These are phyloP conservation scores for Volutella citrinella DNA, from an alignment of 2,329 filamentous ascomycete species.

Conservation along the genomic window DNA sequence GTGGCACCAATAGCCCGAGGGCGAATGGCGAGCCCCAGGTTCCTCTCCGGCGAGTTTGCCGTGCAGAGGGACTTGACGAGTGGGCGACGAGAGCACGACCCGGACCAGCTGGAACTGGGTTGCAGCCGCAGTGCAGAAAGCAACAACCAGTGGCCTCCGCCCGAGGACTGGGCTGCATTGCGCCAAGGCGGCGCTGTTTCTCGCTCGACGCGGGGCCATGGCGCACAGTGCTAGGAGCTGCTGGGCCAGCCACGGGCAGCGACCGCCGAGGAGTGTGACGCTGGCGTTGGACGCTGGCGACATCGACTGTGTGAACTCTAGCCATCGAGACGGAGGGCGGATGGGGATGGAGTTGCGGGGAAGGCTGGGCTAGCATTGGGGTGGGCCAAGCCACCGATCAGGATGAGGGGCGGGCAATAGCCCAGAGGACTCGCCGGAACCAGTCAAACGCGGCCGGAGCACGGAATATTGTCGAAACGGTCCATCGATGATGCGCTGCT, in stretches of 20 bases:
- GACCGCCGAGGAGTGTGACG: constrained; percentile 20
- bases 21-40: constrained; percentile 18
- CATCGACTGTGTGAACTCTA: constrained; percentile 27
- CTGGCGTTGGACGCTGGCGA: constrained; percentile 11
- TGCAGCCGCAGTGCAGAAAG: constrained; percentile 1
- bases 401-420: constrained; percentile 9
- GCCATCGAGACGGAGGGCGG: constrained; percentile 24
- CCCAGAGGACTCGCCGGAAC: constrained; percentile 9
- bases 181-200: constrained; percentile 20
- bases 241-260: background rate
- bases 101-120: too few species aligned
- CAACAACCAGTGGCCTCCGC: constrained; percentile 1
- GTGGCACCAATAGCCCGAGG: constrained; percentile 18
- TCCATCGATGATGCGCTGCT: too few species aligned
- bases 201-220: constrained; percentile 14
- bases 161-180: constrained; percentile 21
- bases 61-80: constrained; percentile 25
- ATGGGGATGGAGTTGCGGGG: constrained; percentile 22
- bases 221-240: constrained; percentile 15
- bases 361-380: constrained; percentile 21
- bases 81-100: constrained; percentile 9
- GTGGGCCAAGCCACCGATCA: constrained; percentile 23
- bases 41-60: constrained; percentile 18
- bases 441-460: constrained; percentile 18
- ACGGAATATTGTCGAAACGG: too few species aligned